A percentile compares a stretch with the other conserved stretches of the same genome.
These are phyloP conservation scores for Mariannaea sp. DNA, from an alignment of 2,329 filamentous ascomycete species.

Conservation along the genomic window DNA sequence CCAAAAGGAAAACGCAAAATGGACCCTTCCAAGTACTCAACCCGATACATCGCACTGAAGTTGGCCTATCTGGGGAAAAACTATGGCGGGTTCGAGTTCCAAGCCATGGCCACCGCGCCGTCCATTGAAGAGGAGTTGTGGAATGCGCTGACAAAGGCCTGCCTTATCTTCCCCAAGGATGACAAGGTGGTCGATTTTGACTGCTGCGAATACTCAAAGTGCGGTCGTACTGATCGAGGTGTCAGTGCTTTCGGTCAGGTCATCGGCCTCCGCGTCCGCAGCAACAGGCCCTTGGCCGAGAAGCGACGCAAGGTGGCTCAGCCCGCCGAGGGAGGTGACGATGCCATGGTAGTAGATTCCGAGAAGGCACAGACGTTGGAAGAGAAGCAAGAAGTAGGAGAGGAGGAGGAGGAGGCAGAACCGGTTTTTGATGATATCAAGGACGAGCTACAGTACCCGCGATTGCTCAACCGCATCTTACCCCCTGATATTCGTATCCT, in stretches of 20 bases:
- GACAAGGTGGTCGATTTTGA: slow-evolving; percentile 74
- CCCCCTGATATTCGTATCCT: slow-evolving; percentile 88
- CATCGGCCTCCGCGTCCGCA: slow-evolving; percentile 80
- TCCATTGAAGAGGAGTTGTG: slow-evolving; percentile 94
- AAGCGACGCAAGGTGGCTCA: slow-evolving; percentile 33
- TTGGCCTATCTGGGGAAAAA: slow-evolving; percentile 89
- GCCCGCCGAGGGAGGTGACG: slow-evolving; percentile 33
- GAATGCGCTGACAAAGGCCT: slow-evolving; percentile 83
- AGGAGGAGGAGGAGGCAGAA: slow-evolving; percentile 25
- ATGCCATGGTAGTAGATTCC: slow-evolving; percentile 31
- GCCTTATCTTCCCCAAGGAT: slow-evolving; percentile 76
- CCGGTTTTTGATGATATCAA: slow-evolving; percentile 65
- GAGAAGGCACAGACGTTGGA: slow-evolving; percentile 9
- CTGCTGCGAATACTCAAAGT: slow-evolving; percentile 90
- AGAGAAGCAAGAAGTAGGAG: slow-evolving; percentile 22
- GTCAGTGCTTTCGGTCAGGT: slow-evolving; percentile 98
- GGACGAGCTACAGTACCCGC: slow-evolving; percentile 84
- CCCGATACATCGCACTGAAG: slow-evolving; percentile 86
- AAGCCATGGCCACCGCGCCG: slow-evolving; percentile 71
- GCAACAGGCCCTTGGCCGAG: slow-evolving; percentile 66
- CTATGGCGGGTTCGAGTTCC: slow-evolving; percentile 93
- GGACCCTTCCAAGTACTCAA: slow-evolving; percentile 80
- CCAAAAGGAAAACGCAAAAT: slow-evolving; percentile 60
- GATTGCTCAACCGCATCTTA: slow-evolving; percentile 83
- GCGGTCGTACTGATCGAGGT: slow-evolving; percentile 87